Conservation (phyloP, 441 rosid genomes). For the Corymbia calophylla region DNA sequence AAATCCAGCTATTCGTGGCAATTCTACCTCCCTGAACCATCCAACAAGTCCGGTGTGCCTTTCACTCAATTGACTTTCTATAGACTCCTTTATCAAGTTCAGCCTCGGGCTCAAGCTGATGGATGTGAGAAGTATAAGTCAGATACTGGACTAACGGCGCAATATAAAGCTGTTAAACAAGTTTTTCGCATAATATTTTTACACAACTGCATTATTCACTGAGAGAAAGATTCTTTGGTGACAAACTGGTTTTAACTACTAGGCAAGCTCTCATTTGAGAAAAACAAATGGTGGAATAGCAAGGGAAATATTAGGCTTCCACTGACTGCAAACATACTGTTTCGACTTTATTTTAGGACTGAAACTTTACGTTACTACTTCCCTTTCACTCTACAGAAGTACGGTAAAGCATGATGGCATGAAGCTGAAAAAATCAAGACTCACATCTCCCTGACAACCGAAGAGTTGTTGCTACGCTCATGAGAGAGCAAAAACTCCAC, state of each 20-base stretch:
- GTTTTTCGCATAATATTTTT: not conserved
- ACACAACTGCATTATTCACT: not conserved
- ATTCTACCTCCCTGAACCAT: constrained; percentile 55
- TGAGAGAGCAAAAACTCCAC: constrained; percentile 58
- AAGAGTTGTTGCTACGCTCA: constrained; percentile 41
- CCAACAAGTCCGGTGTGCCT: constrained; percentile 36
- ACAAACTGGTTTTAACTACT: not conserved
- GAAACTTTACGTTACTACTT: not conserved
- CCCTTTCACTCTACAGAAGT: not conserved
- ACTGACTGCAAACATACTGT: not conserved
- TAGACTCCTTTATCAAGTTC: constrained; percentile 26
- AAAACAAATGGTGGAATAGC: not conserved
- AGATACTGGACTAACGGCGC: not conserved
- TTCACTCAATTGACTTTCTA: constrained; percentile 38
- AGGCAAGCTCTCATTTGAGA: not conserved
- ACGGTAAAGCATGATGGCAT: not conserved
- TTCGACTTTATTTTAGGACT: not conserved
- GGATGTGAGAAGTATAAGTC: not conserved
- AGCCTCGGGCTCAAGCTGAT: constrained; percentile 45
- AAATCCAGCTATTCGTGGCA: constrained; percentile 48
- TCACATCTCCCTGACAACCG: constrained; percentile 48
- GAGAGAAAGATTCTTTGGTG: not conserved
- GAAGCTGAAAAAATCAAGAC: constrained; percentile 6
- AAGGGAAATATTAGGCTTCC: not conserved
- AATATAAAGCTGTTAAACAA: not conserved